These are phyloP conservation scores for Cladophialophora psammophila DNA, from an alignment of 2,329 filamentous ascomycete species.

Conservation along the genomic window DNA sequence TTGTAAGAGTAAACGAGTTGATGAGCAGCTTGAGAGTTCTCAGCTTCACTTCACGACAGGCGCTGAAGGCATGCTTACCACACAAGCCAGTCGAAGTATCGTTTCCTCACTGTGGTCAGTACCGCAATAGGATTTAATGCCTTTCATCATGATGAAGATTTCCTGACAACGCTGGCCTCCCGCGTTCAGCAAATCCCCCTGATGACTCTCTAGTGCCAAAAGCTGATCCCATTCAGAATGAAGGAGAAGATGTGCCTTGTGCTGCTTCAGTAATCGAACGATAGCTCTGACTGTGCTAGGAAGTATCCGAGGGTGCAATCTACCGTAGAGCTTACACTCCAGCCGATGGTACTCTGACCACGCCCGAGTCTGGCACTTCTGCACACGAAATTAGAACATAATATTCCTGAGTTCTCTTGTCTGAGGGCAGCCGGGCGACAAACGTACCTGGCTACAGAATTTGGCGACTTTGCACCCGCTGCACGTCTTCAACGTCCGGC, in stretches of 20 bases:
- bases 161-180: conserved; percentile 55
- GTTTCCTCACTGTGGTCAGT: conserved; percentile 54
- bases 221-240: conserved; percentile 55
- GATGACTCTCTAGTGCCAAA: conserved; percentile 56
- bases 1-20: conserved; percentile 66
- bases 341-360: conserved; percentile 67
- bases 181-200: conserved; percentile 55
- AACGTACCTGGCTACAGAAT: conserved; percentile 66
- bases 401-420: neutral
- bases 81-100: conserved; percentile 51
- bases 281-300: conserved; percentile 65
- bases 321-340: conserved; percentile 63
- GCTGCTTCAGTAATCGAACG: conserved; percentile 60
- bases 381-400: conserved; percentile 6
- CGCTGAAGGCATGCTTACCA: conserved; percentile 25
- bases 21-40: conserved; percentile 56
- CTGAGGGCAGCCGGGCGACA: conserved; percentile 3
- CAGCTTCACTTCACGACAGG: neutral
- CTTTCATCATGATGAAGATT: conserved; percentile 61
- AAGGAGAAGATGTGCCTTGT: conserved; percentile 47
- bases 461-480: conserved; percentile 64
- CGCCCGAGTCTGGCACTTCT: conserved; percentile 66
- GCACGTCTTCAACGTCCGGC: conserved; percentile 58
- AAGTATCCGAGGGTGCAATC: conserved; percentile 55
- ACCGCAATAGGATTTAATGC: conserved; percentile 61